Evolutionary conservation across 192 early-diverging fungal species (phyloP).

Genomic region (Funneliformis geosporum): DNA sequence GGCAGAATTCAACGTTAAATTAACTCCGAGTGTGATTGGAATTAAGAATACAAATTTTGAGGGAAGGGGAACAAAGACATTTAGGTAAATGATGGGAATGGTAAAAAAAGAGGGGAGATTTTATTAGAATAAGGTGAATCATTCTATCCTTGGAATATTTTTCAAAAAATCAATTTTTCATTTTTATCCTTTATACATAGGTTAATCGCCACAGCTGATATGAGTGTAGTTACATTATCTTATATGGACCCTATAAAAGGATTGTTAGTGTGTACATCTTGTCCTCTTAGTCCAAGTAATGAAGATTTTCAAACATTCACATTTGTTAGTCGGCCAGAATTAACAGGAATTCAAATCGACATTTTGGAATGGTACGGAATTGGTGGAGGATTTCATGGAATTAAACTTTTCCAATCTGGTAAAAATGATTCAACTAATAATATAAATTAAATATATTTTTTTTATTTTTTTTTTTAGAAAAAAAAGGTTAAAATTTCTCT

Average conservation of each 20-base stretch:
- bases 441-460: background rate
- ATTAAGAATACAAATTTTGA: slow-evolving; percentile 61
- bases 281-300: background rate
- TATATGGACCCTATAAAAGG: slow-evolving; percentile 53
- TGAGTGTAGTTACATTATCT: slow-evolving; percentile 58
- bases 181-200: slow-evolving; percentile 26
- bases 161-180: background rate
- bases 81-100: slow-evolving; percentile 42
- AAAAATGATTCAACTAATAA: background rate
- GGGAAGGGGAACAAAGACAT: slow-evolving; percentile 64
- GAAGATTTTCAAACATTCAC: slow-evolving; percentile 49
- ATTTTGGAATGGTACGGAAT: slow-evolving; percentile 58
- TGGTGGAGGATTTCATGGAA: slow-evolving; percentile 44
- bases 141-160: background rate
- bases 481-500: background rate
- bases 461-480: background rate
- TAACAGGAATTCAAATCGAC: slow-evolving; percentile 59
- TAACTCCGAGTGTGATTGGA: slow-evolving; percentile 66
- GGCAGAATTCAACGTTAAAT: slow-evolving; percentile 53
- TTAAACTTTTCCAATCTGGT: slow-evolving; percentile 41
- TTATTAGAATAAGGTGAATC: background rate
- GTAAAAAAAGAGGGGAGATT: background rate
- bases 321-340: slow-evolving; percentile 40
- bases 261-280: background rate
- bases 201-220: slow-evolving; percentile 57